Percentiles rank a stretch among this genome's conserved stretches.
Evolutionary conservation across 108 stramenopile genomes (phyloP).

Genomic region (Fragilariopsis cylindrus): DNA sequence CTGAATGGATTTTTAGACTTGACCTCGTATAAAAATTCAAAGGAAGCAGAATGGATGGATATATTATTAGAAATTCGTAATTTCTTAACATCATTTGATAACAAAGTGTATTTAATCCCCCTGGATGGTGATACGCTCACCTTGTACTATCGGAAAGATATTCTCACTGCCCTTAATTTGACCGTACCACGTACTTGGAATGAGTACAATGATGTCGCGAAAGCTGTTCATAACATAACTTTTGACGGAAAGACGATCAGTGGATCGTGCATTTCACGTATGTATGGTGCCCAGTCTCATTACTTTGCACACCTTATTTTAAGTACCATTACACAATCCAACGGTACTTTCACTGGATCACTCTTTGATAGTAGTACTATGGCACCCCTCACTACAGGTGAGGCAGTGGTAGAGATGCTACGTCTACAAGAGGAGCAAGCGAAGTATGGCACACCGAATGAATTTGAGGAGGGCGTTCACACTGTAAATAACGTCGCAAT

Average conservation of each 20-base stretch:
- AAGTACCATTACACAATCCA: conserved; percentile 35
- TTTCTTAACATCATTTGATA: conserved; percentile 28
- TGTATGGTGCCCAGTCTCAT: background rate
- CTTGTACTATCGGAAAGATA: conserved; percentile 43
- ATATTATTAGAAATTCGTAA: conserved; percentile 34
- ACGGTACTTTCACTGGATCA: conserved; percentile 27
- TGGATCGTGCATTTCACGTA: conserved; percentile 33
- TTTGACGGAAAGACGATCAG: conserved; percentile 22
- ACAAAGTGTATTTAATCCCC: conserved; percentile 28
- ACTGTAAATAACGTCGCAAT: conserved; percentile 12
- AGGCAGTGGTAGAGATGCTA: conserved; percentile 32
- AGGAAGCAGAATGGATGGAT: conserved; percentile 26
- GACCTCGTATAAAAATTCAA: conserved; percentile 19
- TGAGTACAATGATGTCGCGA: conserved; percentile 40
- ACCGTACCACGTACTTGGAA: conserved; percentile 42
- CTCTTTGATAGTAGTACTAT: conserved; percentile 43
- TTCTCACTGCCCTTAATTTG: conserved; percentile 28
- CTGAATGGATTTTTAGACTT: conserved; percentile 30
- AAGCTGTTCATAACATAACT: conserved; percentile 26
- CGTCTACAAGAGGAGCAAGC: conserved; percentile 28
- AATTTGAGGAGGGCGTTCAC: conserved; percentile 21
- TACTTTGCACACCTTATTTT: conserved; percentile 39
- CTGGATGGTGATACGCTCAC: conserved; percentile 39
- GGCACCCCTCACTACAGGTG: conserved; percentile 26
- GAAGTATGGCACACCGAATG: conserved; percentile 23